Evolutionary conservation across 2,329 filamentous ascomycete species (phyloP).

Genomic region (Alternaria novae-zelandiae): DNA sequence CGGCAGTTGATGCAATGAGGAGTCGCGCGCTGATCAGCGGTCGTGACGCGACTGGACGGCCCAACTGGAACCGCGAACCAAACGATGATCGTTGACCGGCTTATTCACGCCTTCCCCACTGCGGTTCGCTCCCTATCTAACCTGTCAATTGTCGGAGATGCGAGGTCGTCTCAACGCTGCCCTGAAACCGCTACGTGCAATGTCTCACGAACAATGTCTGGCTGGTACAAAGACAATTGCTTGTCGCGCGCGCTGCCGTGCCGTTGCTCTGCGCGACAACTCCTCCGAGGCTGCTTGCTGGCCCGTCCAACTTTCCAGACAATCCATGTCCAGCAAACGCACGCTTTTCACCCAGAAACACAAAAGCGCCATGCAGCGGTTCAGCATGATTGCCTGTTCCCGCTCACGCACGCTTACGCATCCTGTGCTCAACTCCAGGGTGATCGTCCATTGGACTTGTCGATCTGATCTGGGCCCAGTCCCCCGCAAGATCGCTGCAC

Average conservation of each 20-base stretch:
- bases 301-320: background rate
- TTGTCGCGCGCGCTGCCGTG: conserved; percentile 4
- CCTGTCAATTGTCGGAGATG: conserved; percentile 11
- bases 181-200: conserved; percentile 15
- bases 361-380: background rate
- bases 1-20: conserved; percentile 21
- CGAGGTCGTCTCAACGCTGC: conserved; percentile 1
- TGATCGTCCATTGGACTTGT: background rate
- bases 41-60: conserved; percentile 15
- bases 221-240: conserved; percentile 8
- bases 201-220: conserved; percentile 10
- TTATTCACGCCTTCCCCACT: conserved; percentile 17
- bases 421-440: background rate
- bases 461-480: background rate
- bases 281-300: background rate
- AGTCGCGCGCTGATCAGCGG: conserved; percentile 24
- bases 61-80: background rate
- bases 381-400: background rate
- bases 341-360: background rate
- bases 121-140: conserved; percentile 1
- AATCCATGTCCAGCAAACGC: background rate
- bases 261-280: conserved; percentile 3
- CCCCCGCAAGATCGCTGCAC: background rate
- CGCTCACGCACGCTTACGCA: conserved; percentile 6
- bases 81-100: conserved; percentile 12